Evolutionary conservation across 2,329 filamentous ascomycete genomes (phyloP), one percentile per base, ranked within the genome.

Genomic region (Lasiodiplodia citricola): DNA sequence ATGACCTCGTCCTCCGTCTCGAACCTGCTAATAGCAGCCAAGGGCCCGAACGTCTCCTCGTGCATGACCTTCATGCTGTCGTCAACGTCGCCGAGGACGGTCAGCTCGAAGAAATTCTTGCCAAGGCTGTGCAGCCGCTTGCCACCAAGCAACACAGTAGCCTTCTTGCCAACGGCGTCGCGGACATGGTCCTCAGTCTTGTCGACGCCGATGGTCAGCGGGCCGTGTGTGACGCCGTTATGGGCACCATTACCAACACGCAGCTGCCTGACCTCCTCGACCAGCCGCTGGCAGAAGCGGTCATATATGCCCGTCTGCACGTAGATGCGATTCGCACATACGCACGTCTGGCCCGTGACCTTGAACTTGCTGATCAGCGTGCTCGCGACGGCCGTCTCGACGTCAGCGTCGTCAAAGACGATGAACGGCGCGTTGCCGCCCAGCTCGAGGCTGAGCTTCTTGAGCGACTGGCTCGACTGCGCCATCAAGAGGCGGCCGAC

Each of bases 301-400:
- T 21, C 21, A 2, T 52, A 52, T 21, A 52, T 21, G 50, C 50
- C 50, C 1, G 2, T 11, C 50, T 52, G 50, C 50, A 52, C 50
- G n/a, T 52, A 52, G 50, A 52, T 21, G 21, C 50, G 50, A 8
- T 52, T 52, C 2, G 41, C 41, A 78, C 78, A 16, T 75, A 77
- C 76, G 74, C 79, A 81, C 7, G 77, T 75, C 67, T 81, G 79
- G 4, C 79, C 79, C 0, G 78, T 78, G 67, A 78, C 86, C 8
- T 85, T 81, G 79, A 84, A 87, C 73, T 87, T 87, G 21, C 87
- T 76, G 0, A 81, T 74, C 72, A 84, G 83, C 75, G 75, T 82
- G 67, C 71, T 66, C 38, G 68, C 16, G 3, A 80, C 75, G 0
- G 80, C 80, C n/a, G 82, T 80, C 4, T 83, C 80, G 11, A 84